Evolutionary conservation across 805 yeast species (phyloP), one percentile per base, ranked within the genome.

Genomic region (Dipodascopsis tothii): DNA sequence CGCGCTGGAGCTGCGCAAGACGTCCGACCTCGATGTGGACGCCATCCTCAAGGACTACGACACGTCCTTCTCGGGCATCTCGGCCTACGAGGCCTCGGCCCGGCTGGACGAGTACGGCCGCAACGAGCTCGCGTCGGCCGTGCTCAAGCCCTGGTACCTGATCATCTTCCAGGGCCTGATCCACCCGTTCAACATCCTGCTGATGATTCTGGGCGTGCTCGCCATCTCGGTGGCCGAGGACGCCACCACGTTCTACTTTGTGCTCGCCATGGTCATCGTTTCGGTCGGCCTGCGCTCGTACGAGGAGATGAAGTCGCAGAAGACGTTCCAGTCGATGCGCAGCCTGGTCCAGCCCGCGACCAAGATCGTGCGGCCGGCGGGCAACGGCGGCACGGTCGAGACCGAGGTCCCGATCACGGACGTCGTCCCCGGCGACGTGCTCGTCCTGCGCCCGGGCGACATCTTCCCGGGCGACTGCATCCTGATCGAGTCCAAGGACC

Each of bases 371-470:
- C 51, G 53, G n/a, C 52, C 51, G 19, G 45, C 38, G 23, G 47
- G 38, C 25, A 28, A 37, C 11, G 53, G 53, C 18, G 39, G 37
- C 19, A 38, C 39, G 34, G 27, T 42, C 28, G 53, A 49, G 44
- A 25, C 45, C 16, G 47, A 43, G 23, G 69, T 88, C 16, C 76
- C 87, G 2, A 79, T 90, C 43, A 78, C 75, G 56, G 85, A 84
- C 45, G 64, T 92, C 40, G 57, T 82, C 32, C 96, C 85, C n/a
- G 98, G 98, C 35, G 98, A 92, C 60, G 55, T 92, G 3, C 65
- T 88, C 14, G 68, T 70, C 40, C 67, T 92, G 35, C 92, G 87
- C 61, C 94, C 97, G 2, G 98, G 98, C 51, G 98, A 92, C 58
- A 78, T 92, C 40, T 68, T 90, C 2, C 94, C 97, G 0, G 92